Evolutionary conservation across 208 protist genomes (phyloP).

Genomic region (Crithidia brevicula): DNA sequence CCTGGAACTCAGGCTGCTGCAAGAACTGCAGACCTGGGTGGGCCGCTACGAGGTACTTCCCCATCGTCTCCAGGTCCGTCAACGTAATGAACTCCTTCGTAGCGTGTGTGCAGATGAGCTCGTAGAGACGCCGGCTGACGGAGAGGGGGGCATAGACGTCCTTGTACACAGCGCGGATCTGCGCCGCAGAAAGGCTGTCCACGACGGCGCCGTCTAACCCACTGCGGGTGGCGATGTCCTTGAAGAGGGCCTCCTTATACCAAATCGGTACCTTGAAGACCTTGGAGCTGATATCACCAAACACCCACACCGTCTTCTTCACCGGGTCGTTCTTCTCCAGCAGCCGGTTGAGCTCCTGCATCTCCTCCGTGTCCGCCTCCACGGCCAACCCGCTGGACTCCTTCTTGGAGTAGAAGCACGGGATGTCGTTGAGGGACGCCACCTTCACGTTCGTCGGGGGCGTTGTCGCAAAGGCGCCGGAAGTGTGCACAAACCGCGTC

Average conservation of each 20-base stretch:
- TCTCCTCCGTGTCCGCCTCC: conserved; percentile 36
- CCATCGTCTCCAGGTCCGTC: conserved; percentile 68
- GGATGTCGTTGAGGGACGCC: conserved; percentile 72
- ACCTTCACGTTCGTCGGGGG: conserved; percentile 62
- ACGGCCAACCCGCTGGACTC: conserved; percentile 56
- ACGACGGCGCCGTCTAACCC: conserved; percentile 25
- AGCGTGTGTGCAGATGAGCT: conserved; percentile 64
- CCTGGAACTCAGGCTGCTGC: conserved; percentile 95
- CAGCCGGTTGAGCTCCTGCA: conserved; percentile 55
- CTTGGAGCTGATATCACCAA: conserved; percentile 64
- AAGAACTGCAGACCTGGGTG: conserved; percentile 96
- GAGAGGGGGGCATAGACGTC: conserved; percentile 58
- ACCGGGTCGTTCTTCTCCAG: conserved; percentile 39
- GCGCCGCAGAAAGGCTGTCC: conserved; percentile 50
- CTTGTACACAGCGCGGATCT: conserved; percentile 66
- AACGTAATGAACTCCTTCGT: conserved; percentile 65
- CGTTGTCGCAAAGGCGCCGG: conserved; percentile 52
- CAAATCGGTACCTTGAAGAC: conserved; percentile 85
- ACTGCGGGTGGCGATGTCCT: conserved; percentile 53
- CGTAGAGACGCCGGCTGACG: conserved; percentile 74
- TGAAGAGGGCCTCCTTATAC: conserved; percentile 81
- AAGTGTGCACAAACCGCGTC: conserved; percentile 55
- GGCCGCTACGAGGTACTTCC: conserved; percentile 73
- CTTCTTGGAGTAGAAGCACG: conserved; percentile 71
- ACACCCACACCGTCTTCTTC: conserved; percentile 51